Evolutionary conservation across 805 yeast genomes (phyloP), one percentile per base, ranked within the genome.

Genomic region (Wickerhamiella lipophila): DNA sequence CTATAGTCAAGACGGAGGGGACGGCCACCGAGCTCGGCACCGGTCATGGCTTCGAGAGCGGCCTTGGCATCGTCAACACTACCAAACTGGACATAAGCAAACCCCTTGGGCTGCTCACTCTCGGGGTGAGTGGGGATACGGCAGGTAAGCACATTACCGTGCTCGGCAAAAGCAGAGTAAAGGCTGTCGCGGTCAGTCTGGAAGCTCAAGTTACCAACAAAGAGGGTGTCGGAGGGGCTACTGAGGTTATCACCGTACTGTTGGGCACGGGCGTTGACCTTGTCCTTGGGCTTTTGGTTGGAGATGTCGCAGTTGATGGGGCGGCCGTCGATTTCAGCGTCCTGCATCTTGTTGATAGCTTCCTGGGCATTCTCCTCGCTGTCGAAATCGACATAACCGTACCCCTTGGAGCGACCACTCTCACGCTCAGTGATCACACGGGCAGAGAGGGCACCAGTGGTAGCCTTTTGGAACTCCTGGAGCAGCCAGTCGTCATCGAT

Each of bases 51-150:
- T 56, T 81, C 86, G 55, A 83, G 70, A 50, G 97, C 97, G 53
- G 79, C 76, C 68, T 81, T 77, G 59, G 98, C 96, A 67, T 85
- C 95, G 41, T 88, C 97, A 56, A 83, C 73, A 51, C 81, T 74
- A 42, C 83, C 73, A 65, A 77, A 89, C 72, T 92, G 97, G 51
- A 89, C 96, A 70, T 92, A 92, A 58, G 97, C 98, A 72, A 92
- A 92, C 59, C 98, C 98, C 78, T 92, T 92, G 68, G 95, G 94
- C 73, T 89, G 96, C 68, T 87, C 94, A 56, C 97, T 88, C 68
- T 89, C 97, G 63, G 96, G 96, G 72, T 92, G 94, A 40, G 97
- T 89, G 68, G 98, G 98, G 58, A 92, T 73, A 74, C 98, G 82
- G 59, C 87, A 88, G 54, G 94, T 84, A 49, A 86, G 70, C 53